These are phyloP conservation scores for Microdochium paspali DNA, from an alignment of 2,329 filamentous ascomycete genomes.

Conservation along the genomic window DNA sequence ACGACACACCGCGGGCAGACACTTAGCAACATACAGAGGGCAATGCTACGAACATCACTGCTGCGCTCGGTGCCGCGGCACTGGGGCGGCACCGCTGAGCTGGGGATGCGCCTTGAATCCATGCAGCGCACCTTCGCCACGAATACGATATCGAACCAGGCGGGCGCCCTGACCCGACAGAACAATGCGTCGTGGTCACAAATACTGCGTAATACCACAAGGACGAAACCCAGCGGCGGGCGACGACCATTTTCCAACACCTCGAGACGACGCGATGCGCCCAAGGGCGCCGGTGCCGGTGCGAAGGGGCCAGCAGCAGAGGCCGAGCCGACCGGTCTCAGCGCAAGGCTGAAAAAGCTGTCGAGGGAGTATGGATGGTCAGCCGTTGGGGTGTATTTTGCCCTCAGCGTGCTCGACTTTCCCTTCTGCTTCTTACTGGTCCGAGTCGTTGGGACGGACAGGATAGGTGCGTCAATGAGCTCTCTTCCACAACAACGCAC, in stretches of 20 bases:
- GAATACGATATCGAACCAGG: not conserved
- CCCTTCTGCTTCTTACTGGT: conserved; percentile 93
- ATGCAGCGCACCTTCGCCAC: not conserved
- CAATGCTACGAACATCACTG: not conserved
- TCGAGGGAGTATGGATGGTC: conserved; percentile 92
- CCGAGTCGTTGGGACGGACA: conserved; percentile 70
- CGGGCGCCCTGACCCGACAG: not conserved
- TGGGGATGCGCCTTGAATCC: not conserved
- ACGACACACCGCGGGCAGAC: not conserved
- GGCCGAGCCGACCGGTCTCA: conserved; percentile 40
- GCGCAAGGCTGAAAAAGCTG: conserved; percentile 69
- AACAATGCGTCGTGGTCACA: not conserved
- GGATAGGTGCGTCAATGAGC: conserved; percentile 70
- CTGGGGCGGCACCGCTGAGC: not conserved
- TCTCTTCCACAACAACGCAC: not conserved
- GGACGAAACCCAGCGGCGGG: not conserved
- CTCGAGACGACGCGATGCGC: not conserved
- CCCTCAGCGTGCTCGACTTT: conserved; percentile 77
- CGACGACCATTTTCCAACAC: not conserved
- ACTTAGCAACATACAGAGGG: not conserved
- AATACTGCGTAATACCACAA: not conserved
- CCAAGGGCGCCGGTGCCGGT: conserved; percentile 12
- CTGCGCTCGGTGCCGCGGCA: not conserved
- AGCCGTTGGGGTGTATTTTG: conserved; percentile 83
- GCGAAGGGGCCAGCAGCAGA: conserved; percentile 14